Percentiles rank a stretch among this genome's conserved stretches.
phyloP scores from a whole-genome alignment of 1,284 basidiomycete species.

The Ustilago nuda region DNA sequence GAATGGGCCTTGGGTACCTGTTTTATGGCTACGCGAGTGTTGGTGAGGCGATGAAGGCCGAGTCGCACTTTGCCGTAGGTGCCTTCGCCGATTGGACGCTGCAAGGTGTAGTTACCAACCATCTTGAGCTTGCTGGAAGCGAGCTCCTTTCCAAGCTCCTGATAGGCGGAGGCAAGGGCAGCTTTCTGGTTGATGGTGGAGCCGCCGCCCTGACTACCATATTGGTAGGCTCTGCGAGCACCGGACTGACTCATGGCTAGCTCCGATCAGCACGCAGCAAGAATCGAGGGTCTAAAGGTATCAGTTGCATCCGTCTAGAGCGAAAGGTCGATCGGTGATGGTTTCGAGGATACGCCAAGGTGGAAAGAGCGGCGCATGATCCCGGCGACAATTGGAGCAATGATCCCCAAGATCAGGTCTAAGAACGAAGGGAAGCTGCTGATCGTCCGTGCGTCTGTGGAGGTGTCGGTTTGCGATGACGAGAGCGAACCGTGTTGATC shows the following conservation, averaged over 20 bases:
- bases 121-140: conserved; percentile 87
- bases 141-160: conserved; percentile 94
- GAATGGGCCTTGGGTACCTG: conserved; percentile 89
- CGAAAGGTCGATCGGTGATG: background rate
- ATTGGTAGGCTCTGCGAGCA: conserved; percentile 25
- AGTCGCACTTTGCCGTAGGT: conserved; percentile 88
- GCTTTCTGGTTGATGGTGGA: conserved; percentile 60
- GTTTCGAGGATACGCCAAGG: background rate
- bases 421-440: background rate
- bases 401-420: background rate
- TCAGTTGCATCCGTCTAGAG: conserved; percentile 10
- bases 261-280: conserved; percentile 4
- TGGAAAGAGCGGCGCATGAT: conserved; percentile 20
- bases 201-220: conserved; percentile 26
- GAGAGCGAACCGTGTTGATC: background rate
- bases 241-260: conserved; percentile 31
- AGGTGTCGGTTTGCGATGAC: background rate
- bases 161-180: conserved; percentile 86
- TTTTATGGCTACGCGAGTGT: conserved; percentile 81
- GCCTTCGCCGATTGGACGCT: conserved; percentile 96
- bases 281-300: background rate
- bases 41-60: conserved; percentile 88
- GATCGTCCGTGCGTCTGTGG: background rate
- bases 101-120: conserved; percentile 94
- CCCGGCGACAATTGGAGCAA: background rate